These are phyloP conservation scores for Scedosporium boydii DNA, from an alignment of 2,329 filamentous ascomycete genomes.

Conservation along the genomic window DNA sequence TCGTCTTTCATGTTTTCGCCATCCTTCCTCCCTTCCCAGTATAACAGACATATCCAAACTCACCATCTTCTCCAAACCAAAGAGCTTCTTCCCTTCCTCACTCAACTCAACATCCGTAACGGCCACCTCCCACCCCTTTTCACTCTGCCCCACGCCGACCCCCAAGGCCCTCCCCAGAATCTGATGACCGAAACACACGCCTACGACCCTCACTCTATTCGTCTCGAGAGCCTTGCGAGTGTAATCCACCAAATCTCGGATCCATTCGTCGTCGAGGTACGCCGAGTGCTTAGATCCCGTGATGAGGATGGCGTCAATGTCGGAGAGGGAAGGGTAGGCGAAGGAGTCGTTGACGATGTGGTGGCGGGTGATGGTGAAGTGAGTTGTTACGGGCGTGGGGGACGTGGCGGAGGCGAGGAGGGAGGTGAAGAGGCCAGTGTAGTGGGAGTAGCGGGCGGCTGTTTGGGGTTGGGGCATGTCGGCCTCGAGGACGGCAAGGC, in stretches of 20 bases:
- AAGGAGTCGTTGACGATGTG: slow-evolving; percentile 59
- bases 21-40: neutral
- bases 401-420: slow-evolving; percentile 45
- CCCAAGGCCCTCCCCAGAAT: slow-evolving; percentile 68
- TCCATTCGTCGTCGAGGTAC: slow-evolving; percentile 69
- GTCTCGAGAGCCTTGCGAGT: slow-evolving; percentile 49
- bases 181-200: slow-evolving; percentile 83
- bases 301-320: slow-evolving; percentile 74
- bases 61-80: slow-evolving; percentile 53
- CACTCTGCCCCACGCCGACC: slow-evolving; percentile 54
- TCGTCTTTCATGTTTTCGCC: no score
- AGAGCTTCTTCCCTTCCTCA: slow-evolving; percentile 59
- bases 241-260: slow-evolving; percentile 62
- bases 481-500: slow-evolving; percentile 81
- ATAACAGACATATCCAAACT: slow-evolving; percentile 8
- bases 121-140: slow-evolving; percentile 71
- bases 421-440: slow-evolving; percentile 59
- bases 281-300: slow-evolving; percentile 68
- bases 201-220: slow-evolving; percentile 59
- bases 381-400: slow-evolving; percentile 28
- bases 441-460: slow-evolving; percentile 57
- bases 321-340: slow-evolving; percentile 61
- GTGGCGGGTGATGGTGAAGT: slow-evolving; percentile 53
- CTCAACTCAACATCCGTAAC: slow-evolving; percentile 62
- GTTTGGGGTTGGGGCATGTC: slow-evolving; percentile 64